A percentile compares a stretch with the other conserved stretches of the same genome.
These are phyloP conservation scores for Vaccinium vitisidaea DNA, from an alignment of 148 eudicot genomes.

Conservation along the genomic window DNA sequence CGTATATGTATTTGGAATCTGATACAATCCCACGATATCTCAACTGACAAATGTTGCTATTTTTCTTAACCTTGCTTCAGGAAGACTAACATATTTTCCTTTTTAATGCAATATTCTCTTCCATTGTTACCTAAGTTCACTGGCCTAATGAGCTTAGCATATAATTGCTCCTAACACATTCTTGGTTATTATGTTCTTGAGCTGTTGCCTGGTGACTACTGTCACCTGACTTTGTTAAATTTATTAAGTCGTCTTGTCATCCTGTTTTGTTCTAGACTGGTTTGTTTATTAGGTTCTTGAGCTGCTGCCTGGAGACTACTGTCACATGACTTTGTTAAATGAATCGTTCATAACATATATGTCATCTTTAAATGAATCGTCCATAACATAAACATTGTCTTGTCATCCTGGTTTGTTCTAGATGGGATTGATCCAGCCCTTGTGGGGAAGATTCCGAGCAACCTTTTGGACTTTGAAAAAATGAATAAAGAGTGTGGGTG, in stretches of 20 bases:
- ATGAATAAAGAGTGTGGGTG: no score
- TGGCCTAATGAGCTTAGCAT: background rate
- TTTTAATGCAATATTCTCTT: slow-evolving; percentile 5
- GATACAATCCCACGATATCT: background rate
- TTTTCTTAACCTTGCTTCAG: background rate
- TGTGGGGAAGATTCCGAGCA: slow-evolving; percentile 32
- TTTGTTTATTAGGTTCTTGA: no score
- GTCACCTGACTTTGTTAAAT: background rate
- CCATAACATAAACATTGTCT: no score
- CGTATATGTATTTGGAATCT: background rate
- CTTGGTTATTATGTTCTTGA: background rate
- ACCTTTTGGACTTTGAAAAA: slow-evolving; percentile 49
- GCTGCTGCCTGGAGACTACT: no score
- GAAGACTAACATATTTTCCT: background rate
- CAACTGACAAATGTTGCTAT: background rate
- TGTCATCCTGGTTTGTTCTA: slow-evolving; percentile 19
- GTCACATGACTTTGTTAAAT: no score
- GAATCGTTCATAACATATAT: no score
- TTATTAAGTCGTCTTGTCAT: background rate
- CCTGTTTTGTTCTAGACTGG: background rate
- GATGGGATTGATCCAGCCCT: slow-evolving; percentile 61
- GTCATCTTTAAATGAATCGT: no score
- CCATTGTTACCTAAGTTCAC: background rate
- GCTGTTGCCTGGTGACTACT: background rate
- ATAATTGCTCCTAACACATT: background rate